Conservation (phyloP, 495 filamentous ascomycete genomes). For the Xylaria palmicola region DNA sequence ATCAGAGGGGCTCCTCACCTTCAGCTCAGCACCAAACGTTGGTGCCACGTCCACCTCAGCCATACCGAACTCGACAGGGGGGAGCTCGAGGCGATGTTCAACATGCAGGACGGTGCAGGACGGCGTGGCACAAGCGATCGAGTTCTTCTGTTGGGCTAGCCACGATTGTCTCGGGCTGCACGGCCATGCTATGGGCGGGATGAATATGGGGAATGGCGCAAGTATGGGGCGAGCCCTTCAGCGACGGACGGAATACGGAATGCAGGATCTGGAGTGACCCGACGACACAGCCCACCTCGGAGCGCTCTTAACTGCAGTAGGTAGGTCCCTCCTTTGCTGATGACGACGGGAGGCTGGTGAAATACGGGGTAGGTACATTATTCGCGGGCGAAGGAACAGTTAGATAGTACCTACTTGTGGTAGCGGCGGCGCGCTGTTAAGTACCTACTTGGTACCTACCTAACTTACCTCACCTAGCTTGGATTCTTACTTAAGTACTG, state of each 20-base stretch:
- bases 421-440: too few species aligned
- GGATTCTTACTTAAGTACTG: too few species aligned
- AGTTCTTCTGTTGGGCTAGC: slow-evolving; percentile 12
- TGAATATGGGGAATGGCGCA: background rate
- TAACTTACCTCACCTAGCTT: too few species aligned
- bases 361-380: background rate
- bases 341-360: background rate
- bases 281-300: slow-evolving; percentile 8
- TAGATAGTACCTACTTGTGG: too few species aligned
- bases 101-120: slow-evolving; percentile 19
- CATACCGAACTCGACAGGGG: slow-evolving; percentile 49
- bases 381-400: background rate
- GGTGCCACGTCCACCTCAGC: slow-evolving; percentile 71
- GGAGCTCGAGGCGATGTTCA: slow-evolving; percentile 9
- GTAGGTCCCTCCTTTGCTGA: background rate
- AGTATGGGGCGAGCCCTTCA: background rate
- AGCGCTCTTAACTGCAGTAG: background rate
- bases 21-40: slow-evolving; percentile 86
- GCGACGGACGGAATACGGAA: background rate
- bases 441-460: background rate
- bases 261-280: background rate
- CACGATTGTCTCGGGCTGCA: slow-evolving; percentile 16
- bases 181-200: slow-evolving; percentile 25
- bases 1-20: slow-evolving; percentile 55
- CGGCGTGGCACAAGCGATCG: slow-evolving; percentile 4